Evolutionary conservation across 2,329 filamentous ascomycete genomes (phyloP), one percentile per base, ranked within the genome.

Genomic region (Ploettnerulaceae sp.): DNA sequence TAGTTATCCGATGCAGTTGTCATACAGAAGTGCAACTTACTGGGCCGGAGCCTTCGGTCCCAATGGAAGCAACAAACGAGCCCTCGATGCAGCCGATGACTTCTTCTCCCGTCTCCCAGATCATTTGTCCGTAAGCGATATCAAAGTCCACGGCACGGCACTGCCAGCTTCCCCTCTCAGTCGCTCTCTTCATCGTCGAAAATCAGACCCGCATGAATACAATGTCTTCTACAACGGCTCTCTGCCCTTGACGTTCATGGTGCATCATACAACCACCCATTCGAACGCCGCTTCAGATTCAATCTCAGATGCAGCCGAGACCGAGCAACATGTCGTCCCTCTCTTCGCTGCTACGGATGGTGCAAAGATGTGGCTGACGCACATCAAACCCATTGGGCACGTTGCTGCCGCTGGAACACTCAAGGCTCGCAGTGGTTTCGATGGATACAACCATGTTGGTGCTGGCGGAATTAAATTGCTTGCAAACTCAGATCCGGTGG

Each of bases 291-390:
- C 25, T 11, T 14, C 7, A 32, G 35, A 25, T 17, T 11, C n/a
- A n/a, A 3, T 21, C 5, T 8, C 21, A 35, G 21, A 28, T 3
- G 5, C 15, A 7, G 28, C 12, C 21, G 17, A 35, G 12, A 29
- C 24, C 7, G 28, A 24, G 11, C 22, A n/a, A 17, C 18, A 39
- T 14, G 25, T 4, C 8, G 24, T 48, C 22, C 36, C 38, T 1
- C n/a, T 48, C 7, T 48, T 48, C 32, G 38, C 45, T 3, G 45
- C 45, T n/a, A 48, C 45, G 3, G 38, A 48, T 7, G 45, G 45
- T 5, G 4, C 24, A 2, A 22, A 18, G 12, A 35, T 48, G 20
- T 32, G 26, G 31, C 25, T 48, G 5, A 37, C 45, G n/a, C 38
- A 48, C 24, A 40, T 48, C 21, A 21, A 11, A 9, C 37, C 38